Conservation (phyloP, 192 early-diverging fungal species). For the Pilobolus umbonatus region DNA sequence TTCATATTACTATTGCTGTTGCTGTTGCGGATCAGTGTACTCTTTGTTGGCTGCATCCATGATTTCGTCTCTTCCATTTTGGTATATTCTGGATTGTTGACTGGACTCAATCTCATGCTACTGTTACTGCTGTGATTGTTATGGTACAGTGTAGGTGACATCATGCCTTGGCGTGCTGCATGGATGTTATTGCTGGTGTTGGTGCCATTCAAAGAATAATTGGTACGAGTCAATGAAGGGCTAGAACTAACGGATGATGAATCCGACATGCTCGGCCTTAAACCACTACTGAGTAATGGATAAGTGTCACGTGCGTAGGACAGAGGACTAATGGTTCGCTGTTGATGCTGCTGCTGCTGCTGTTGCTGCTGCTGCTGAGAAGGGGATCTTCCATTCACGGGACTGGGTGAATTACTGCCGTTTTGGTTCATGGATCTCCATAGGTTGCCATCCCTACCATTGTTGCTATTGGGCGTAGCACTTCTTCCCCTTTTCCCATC, state of each 20-base stretch:
- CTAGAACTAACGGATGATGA: slow-evolving; percentile 11
- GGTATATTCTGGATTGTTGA: slow-evolving; percentile 1
- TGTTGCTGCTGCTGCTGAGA: slow-evolving; percentile 3
- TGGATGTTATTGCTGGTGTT: no score
- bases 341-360: slow-evolving; percentile 5
- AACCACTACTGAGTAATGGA: background rate
- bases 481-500: slow-evolving; percentile 11
- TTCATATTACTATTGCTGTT: no score
- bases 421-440: slow-evolving; percentile 17
- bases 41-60: slow-evolving; percentile 25
- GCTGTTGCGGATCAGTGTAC: slow-evolving; percentile 17
- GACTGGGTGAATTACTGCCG: slow-evolving; percentile 13
- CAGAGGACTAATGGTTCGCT: slow-evolving; percentile 18
- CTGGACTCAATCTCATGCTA: no score
- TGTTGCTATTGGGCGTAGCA: slow-evolving; percentile 14
- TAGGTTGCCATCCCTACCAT: slow-evolving; percentile 11
- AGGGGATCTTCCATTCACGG: slow-evolving; percentile 18
- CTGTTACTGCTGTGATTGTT: no score
- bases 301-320: background rate
- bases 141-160: no score
- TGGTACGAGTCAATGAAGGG: background rate
- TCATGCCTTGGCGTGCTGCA: no score
- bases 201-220: no score
- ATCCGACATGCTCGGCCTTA: slow-evolving; percentile 20
- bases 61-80: slow-evolving; percentile 6